phyloP scores from a whole-genome alignment of 345 rosid species.

The Trapa incisa region DNA sequence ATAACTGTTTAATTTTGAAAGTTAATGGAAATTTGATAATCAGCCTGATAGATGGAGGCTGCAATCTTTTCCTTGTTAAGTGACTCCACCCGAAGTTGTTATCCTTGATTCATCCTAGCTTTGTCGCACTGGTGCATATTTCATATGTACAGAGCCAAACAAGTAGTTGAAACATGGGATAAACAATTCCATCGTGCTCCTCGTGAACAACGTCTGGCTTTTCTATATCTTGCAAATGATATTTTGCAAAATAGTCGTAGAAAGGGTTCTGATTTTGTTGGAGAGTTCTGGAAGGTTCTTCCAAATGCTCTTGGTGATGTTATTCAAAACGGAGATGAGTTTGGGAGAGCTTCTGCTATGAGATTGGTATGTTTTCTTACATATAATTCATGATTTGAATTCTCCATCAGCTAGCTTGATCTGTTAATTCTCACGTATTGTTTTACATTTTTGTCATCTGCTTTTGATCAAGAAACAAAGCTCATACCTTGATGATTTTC shows the following conservation, averaged over 20 bases:
- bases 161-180: conserved; percentile 96
- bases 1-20: not conserved
- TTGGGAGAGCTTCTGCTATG: conserved; percentile 61
- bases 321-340: conserved; percentile 59
- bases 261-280: conserved; percentile 94
- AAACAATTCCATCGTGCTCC: conserved; percentile 79
- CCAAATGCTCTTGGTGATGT: conserved; percentile 86
- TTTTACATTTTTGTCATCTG: too few species aligned
- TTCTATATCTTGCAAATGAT: conserved; percentile 93
- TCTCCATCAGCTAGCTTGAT: too few species aligned
- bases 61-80: not conserved
- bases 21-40: not conserved
- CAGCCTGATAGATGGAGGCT: not conserved
- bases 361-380: conserved; percentile 49
- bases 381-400: too few species aligned
- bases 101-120: conserved; percentile 53
- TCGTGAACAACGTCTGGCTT: conserved; percentile 76
- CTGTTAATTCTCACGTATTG: too few species aligned
- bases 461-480: too few species aligned
- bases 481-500: too few species aligned
- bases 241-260: conserved; percentile 93
- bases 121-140: conserved; percentile 97
- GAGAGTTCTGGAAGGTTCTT: conserved; percentile 98
- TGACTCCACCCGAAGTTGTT: conserved; percentile 7
- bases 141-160: conserved; percentile 92